Conservation (phyloP, 2,329 filamentous ascomycete genomes). For the Scolecobasidium constrictum region DNA sequence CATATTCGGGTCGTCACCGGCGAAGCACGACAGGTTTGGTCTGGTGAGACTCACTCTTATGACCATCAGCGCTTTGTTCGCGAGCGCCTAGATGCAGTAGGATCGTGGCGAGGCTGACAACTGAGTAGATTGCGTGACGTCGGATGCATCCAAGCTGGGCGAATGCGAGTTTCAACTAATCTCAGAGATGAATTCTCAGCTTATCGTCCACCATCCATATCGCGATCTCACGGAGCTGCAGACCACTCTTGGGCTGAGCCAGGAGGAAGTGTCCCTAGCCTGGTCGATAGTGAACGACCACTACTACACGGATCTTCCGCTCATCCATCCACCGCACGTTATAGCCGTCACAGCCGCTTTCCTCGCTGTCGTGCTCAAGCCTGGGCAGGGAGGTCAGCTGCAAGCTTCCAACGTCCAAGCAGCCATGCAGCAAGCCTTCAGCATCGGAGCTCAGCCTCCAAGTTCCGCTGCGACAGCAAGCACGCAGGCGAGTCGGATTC, state of each 20-base stretch:
- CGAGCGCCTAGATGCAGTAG: too few relatives aligned
- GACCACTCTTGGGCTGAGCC: constrained; percentile 56
- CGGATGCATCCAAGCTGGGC: constrained; percentile 74
- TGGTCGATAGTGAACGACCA: constrained; percentile 84
- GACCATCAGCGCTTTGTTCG: too few relatives aligned
- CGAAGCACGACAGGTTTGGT: constrained; percentile 78
- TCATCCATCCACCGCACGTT: constrained; percentile 76
- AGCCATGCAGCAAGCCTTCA: constrained; percentile 3
- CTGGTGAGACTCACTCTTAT: constrained; percentile 37
- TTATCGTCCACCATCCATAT: constrained; percentile 87
- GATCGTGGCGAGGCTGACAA: too few relatives aligned
- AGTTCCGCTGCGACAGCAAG: constrained; percentile 16
- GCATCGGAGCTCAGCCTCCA: not conserved
- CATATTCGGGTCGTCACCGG: constrained; percentile 85
- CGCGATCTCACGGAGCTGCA: constrained; percentile 66
- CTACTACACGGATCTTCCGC: constrained; percentile 82
- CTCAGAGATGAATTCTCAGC: constrained; percentile 78
- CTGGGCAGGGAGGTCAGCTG: constrained; percentile 36
- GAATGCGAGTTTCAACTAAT: constrained; percentile 93
- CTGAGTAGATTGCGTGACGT: constrained; percentile 61
- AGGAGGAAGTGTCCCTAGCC: constrained; percentile 67
- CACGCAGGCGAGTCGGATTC: constrained; percentile 39
- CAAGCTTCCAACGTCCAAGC: constrained; percentile 6
- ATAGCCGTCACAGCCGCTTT: constrained; percentile 82
- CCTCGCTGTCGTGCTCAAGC: constrained; percentile 71